These are phyloP conservation scores for Phalaenopsis equestris DNA, from an alignment of 106 monocot species.

Conservation along the genomic window DNA sequence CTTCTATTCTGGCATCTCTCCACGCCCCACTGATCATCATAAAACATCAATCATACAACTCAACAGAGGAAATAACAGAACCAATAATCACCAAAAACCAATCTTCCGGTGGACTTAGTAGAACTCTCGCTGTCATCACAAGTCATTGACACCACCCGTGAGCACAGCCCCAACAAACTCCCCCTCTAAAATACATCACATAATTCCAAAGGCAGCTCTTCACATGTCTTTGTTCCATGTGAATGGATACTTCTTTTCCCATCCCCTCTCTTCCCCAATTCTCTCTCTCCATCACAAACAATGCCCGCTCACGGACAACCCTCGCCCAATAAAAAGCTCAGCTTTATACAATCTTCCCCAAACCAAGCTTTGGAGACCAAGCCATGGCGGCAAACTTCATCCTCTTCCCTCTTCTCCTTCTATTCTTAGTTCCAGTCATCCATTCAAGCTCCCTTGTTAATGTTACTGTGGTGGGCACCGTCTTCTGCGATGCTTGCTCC, in stretches of 20 bases:
- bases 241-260: conserved; percentile 4
- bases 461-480: conserved; percentile 76
- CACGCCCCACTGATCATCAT: background rate
- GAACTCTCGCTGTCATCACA: background rate
- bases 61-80: background rate
- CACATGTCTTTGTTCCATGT: conserved; percentile 7
- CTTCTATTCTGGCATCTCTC: background rate
- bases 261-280: background rate
- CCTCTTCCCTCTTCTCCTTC: background rate
- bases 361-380: background rate
- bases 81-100: too few species aligned
- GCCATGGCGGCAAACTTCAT: background rate
- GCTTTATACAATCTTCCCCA: background rate
- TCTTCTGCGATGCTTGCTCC: conserved; percentile 93
- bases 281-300: background rate
- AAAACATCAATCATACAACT: background rate
- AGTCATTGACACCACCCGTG: conserved; percentile 7
- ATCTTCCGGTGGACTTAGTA: background rate
- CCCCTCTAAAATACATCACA: background rate
- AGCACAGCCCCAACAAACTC: conserved; percentile 9
- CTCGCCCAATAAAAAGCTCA: background rate
- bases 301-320: background rate
- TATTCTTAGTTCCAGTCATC: background rate
- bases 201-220: conserved; percentile 6
- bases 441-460: conserved; percentile 23